Evolutionary conservation across 1,284 basidiomycete species (phyloP), one percentile per base, ranked within the genome.

Genomic region (Cryptococcus sp.): DNA sequence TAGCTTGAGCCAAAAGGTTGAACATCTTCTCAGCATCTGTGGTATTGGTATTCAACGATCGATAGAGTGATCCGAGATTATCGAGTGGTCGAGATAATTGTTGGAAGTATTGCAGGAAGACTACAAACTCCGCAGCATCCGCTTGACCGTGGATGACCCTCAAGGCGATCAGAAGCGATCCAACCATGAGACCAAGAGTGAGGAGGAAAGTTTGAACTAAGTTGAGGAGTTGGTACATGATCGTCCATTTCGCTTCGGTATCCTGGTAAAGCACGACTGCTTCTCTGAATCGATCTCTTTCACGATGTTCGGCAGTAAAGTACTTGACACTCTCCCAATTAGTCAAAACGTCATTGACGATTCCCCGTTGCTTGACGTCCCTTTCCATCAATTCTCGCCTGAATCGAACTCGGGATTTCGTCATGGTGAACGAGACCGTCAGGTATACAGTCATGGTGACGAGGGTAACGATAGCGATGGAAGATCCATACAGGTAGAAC

Each of bases 251-350:
- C 62, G 93, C 81, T 0, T 88, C 91, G 2, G 91, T 83, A 58
- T 87, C 86, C 72, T 98, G 92, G 66, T 96, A 97, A n/a, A 84
- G 79, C 21, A 81, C 77, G 34, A 98, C 80, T 49, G 94, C 85
- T 50, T 85, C 84, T 72, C 92, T 88, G 72, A 96, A 98, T 70
- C 92, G 88, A 0, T 80, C 78, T 16, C 92, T 79, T 75, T 98
- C 93, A 66, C 86, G 87, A 51, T 81, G 81, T 75, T 98, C 94
- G 64, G 98, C 97, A 76, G 94, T 97, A 78, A 98, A 98, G 74
- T 91, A 91, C 81, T 98, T 99, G 63, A 99, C 96, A 16, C 92
- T 92, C 72, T 99, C 94, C 72, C 91, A 98, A 72, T 99, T 99
- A 69, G 97, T 91, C 49, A 99, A 77, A 0, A 91, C 91, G 69